These are phyloP conservation scores for Calocera viscosa DNA, from an alignment of 768 basidiomycete species.

Conservation along the genomic window DNA sequence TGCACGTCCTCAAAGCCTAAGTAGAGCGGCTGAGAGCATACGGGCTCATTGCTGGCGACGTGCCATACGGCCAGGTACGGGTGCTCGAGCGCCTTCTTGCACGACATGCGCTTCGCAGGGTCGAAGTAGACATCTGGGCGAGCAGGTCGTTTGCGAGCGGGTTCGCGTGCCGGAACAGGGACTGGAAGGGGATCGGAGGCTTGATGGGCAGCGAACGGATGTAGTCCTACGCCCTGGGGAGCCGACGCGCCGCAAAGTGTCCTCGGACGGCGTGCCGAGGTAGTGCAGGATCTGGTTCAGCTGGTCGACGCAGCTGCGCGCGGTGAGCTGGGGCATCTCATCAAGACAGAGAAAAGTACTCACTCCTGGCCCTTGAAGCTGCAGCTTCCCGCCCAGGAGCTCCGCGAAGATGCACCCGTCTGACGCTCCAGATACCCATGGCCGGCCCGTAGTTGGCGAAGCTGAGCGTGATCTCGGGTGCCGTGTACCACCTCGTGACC, in stretches of 20 bases:
- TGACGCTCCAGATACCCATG: slow-evolving; percentile 92
- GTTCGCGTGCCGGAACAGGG: slow-evolving; percentile 87
- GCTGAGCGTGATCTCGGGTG: slow-evolving; percentile 98
- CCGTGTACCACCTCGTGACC: slow-evolving; percentile 95
- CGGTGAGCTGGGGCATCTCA: neutral
- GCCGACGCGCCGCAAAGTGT: slow-evolving; percentile 89
- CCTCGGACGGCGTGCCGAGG: slow-evolving; percentile 94
- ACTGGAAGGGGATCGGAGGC: slow-evolving; percentile 81
- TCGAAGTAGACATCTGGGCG: slow-evolving; percentile 88
- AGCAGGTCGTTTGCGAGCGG: slow-evolving; percentile 89
- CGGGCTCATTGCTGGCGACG: slow-evolving; percentile 87
- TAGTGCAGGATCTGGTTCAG: slow-evolving; percentile 96
- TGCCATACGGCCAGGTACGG: slow-evolving; percentile 97
- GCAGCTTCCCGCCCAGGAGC: slow-evolving; percentile 80
- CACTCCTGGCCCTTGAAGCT: slow-evolving; percentile 96
- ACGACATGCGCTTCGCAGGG: slow-evolving; percentile 89
- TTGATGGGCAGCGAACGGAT: slow-evolving; percentile 97
- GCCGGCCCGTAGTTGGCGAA: slow-evolving; percentile 78
- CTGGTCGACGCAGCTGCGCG: slow-evolving; percentile 90
- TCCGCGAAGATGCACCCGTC: slow-evolving; percentile 95
- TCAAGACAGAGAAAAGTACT: slow-evolving; percentile 25
- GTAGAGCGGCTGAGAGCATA: slow-evolving; percentile 73
- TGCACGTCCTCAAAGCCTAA: slow-evolving; percentile 98
- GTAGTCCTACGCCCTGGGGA: slow-evolving; percentile 94
- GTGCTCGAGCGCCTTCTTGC: slow-evolving; percentile 88